Evolutionary conservation across 2,329 filamentous ascomycete species (phyloP), one percentile per base, ranked within the genome.

Genomic region (Pyrenophora tritici-repentis): DNA sequence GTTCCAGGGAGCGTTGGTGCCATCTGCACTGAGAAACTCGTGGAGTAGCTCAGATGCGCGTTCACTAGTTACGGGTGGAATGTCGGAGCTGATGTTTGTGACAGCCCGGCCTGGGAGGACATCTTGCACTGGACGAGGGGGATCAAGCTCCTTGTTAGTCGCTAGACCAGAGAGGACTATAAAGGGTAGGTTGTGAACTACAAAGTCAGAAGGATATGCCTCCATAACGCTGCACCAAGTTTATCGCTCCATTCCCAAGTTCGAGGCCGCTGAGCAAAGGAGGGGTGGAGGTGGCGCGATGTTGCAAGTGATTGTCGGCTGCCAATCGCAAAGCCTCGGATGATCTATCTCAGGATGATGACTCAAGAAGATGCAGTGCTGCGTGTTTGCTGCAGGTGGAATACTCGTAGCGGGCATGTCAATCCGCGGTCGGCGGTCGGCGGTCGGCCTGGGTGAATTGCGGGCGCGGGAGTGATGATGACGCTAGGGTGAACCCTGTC

Each of bases 171-270:
- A 91, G 29, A 96, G 83, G 39, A 95, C 79, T 55, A 97, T 77
- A 50, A 96, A 82, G 31, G 93, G 93, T 65, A 95, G 82, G 75
- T 94, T 95, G 76, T 94, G 91, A 71, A 87, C 85, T 73, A 96
- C 80, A 78, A 92, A 96, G 74, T 87, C 88, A 51, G 78, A 73
- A 47, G 89, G 88, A 75, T 91, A 93, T 65, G 83, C 89, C 74
- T 94, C 88, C 90, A 94, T 94, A 36, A 54, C 62, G 58, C 56
- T 24, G 42, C 29, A 62, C 58, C 50, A 43, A 42, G 40, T 58
- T 64, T 66, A 66, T 58, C 61, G 59, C 55, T 64, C 67, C 68
- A 72, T 72, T 43, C 47, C 47, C 42, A 40, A 35, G 31, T 45
- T 18, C 26, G 55, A 46, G 62, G 47, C 24, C 14, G 50, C 29